Evolutionary conservation across 768 basidiomycete species (phyloP).

Genomic region (Tulasnella sp.): DNA sequence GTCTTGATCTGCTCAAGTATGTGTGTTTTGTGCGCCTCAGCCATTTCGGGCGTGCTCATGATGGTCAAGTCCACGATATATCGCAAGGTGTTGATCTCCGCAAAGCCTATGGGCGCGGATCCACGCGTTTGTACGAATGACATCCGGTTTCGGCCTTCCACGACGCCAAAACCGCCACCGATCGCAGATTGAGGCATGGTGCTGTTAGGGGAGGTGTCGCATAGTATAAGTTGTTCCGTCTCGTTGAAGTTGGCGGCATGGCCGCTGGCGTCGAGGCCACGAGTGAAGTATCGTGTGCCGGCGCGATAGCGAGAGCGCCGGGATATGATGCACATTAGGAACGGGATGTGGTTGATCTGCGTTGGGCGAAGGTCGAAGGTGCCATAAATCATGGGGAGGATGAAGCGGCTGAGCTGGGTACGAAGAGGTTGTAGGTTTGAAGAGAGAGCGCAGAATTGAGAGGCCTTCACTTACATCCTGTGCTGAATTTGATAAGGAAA

Average conservation of each 20-base stretch:
- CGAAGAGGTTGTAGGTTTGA: slow-evolving; percentile 14
- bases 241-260: slow-evolving; percentile 97
- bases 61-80: slow-evolving; percentile 95
- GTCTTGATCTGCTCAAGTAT: slow-evolving; percentile 55
- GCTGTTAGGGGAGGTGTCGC: slow-evolving; percentile 21
- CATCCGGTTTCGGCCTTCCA: slow-evolving; percentile 33
- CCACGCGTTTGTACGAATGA: slow-evolving; percentile 93
- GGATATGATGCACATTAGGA: slow-evolving; percentile 82
- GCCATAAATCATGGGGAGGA: slow-evolving; percentile 89
- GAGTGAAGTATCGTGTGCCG: slow-evolving; percentile 93
- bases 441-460: background rate
- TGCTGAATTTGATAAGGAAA: slow-evolving; percentile 38
- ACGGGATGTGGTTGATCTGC: slow-evolving; percentile 62
- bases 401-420: slow-evolving; percentile 77
- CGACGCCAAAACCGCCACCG: slow-evolving; percentile 4
- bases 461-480: slow-evolving; percentile 47
- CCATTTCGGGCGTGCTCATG: slow-evolving; percentile 86
- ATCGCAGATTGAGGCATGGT: slow-evolving; percentile 20
- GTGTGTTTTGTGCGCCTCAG: slow-evolving; percentile 64
- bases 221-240: slow-evolving; percentile 83
- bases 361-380: slow-evolving; percentile 78
- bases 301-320: slow-evolving; percentile 89
- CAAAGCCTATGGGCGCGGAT: slow-evolving; percentile 92
- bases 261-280: slow-evolving; percentile 81
- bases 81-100: slow-evolving; percentile 86